Percentiles rank a stretch among this genome's conserved stretches.
phyloP scores from a whole-genome alignment of 2,329 filamentous ascomycete genomes.

The Monosporascus sp. region DNA sequence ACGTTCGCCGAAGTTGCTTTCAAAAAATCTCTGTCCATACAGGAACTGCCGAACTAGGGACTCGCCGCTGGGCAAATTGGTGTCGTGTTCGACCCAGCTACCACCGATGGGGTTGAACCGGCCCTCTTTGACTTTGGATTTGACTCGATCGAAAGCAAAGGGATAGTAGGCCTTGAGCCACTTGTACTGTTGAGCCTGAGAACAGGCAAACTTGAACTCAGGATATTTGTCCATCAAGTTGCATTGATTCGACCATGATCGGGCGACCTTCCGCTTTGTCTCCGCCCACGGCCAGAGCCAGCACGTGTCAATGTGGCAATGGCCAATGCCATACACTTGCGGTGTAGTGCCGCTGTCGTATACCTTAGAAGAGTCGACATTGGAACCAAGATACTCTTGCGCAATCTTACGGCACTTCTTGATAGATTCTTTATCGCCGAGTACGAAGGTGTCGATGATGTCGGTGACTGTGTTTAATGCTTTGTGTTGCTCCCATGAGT shows the following conservation, averaged over 20 bases:
- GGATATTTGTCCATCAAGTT: conserved; percentile 93
- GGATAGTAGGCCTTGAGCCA: conserved; percentile 93
- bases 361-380: conserved; percentile 77
- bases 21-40: conserved; percentile 92
- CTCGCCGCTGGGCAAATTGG: conserved; percentile 93
- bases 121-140: conserved; percentile 82
- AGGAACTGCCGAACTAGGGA: conserved; percentile 91
- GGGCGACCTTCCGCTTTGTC: conserved; percentile 91
- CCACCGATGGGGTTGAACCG: conserved; percentile 93
- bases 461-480: conserved; percentile 78
- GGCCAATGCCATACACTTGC: conserved; percentile 82
- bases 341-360: conserved; percentile 72
- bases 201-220: conserved; percentile 87
- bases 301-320: conserved; percentile 97
- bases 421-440: conserved; percentile 73
- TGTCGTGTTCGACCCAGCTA: conserved; percentile 98
- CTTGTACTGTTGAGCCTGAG: conserved; percentile 95
- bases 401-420: conserved; percentile 78
- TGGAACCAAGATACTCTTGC: conserved; percentile 72
- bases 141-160: conserved; percentile 82
- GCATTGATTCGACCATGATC: conserved; percentile 96
- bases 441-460: conserved; percentile 87
- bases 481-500: conserved; percentile 85
- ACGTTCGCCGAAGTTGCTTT: conserved; percentile 84
- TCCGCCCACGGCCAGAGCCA: conserved; percentile 99